A percentile compares a stretch with the other conserved stretches of the same genome.
phyloP scores from a whole-genome alignment of 257 asterid species.

The Fraxinus anomala region DNA sequence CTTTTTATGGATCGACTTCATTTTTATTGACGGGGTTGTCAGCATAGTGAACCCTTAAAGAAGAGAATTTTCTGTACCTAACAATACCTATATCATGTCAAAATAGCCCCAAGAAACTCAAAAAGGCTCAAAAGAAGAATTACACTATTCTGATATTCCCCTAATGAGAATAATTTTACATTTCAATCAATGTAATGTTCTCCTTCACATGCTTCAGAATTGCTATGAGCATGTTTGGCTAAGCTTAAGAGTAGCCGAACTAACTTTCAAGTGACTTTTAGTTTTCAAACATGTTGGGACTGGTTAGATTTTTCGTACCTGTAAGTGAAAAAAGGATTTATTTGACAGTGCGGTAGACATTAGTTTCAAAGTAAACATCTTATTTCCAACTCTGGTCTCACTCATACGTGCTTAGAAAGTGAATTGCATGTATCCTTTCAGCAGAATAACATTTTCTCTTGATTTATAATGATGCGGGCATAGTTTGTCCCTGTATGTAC shows the following conservation, averaged over 20 bases:
- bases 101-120: neutral
- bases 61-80: neutral
- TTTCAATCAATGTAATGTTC: neutral
- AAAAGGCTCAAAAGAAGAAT: neutral
- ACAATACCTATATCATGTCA: neutral
- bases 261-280: neutral
- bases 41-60: neutral
- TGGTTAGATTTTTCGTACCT: neutral
- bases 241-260: neutral
- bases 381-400: neutral
- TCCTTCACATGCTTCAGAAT: neutral
- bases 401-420: neutral
- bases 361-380: neutral
- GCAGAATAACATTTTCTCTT: neutral
- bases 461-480: constrained; percentile 1
- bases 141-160: neutral
- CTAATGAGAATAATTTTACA: neutral
- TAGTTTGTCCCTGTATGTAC: neutral
- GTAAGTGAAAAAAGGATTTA: neutral
- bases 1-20: neutral
- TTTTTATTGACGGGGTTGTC: neutral
- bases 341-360: neutral
- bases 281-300: too few species aligned
- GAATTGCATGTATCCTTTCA: neutral
- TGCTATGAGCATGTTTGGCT: neutral